A percentile compares a stretch with the other conserved stretches of the same genome.
Evolutionary conservation across 305 asterid species (phyloP).

Genomic region (Solanum chacoense): DNA sequence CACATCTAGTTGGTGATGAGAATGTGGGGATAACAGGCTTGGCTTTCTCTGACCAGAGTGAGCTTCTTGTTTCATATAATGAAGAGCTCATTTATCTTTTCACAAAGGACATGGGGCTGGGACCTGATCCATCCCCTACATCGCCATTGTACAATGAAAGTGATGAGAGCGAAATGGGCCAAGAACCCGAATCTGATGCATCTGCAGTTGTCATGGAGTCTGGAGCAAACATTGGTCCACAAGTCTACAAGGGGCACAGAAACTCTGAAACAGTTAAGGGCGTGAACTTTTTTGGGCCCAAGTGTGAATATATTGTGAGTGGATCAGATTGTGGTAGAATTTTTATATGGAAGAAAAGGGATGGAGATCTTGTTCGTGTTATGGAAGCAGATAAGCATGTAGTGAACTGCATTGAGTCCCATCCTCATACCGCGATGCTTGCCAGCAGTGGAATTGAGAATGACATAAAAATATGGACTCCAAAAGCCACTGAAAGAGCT

Average conservation of each 20-base stretch:
- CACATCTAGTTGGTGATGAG: slow-evolving; percentile 49
- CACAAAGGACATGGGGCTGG: slow-evolving; percentile 58
- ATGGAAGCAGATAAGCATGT: slow-evolving; percentile 77
- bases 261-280: slow-evolving; percentile 81
- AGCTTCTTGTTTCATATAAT: slow-evolving; percentile 81
- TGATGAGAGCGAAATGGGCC: slow-evolving; percentile 24
- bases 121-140: slow-evolving; percentile 38
- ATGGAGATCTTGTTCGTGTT: slow-evolving; percentile 77
- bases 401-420: slow-evolving; percentile 84
- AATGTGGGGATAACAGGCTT: slow-evolving; percentile 77
- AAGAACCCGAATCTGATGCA: slow-evolving; percentile 16
- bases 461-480: slow-evolving; percentile 83
- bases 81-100: slow-evolving; percentile 81
- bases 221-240: slow-evolving; percentile 38
- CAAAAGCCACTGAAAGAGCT: slow-evolving; percentile 64
- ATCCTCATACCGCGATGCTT: slow-evolving; percentile 66
- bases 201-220: slow-evolving; percentile 20
- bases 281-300: slow-evolving; percentile 84
- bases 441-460: slow-evolving; percentile 93
- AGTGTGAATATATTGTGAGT: slow-evolving; percentile 78
- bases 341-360: slow-evolving; percentile 86
- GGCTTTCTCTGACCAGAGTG: slow-evolving; percentile 88
- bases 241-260: slow-evolving; percentile 74
- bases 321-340: slow-evolving; percentile 98
- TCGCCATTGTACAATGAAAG: slow-evolving; percentile 27